Evolutionary conservation across 805 yeast species (phyloP), one percentile per base, ranked within the genome.

Genomic region (Candida peoriensis): DNA sequence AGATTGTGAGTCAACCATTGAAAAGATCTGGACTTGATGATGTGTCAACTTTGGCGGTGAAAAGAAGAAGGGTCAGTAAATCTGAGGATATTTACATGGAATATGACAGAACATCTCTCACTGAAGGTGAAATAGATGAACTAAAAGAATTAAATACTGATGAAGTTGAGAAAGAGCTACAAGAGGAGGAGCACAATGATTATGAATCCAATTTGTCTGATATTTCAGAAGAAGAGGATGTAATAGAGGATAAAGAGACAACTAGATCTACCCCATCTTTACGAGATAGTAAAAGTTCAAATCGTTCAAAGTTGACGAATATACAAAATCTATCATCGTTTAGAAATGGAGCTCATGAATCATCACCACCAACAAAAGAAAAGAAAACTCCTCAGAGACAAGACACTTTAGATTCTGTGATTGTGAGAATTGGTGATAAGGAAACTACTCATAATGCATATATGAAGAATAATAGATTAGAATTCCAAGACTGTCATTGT

Each of bases 351-450:
- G 24, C 17, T 8, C 4, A 12, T 19, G 17, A 19, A 13, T 13
- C 29, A 5, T 4, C 17, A 5, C 11, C 32, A 6, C 21, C 14
- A 12, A 13, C 29, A 15, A 24, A 20, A 13, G 15, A 20, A 2
- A n/a, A 14, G 3, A 13, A 22, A 10, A 17, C n/a, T 30, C 24
- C 22, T 9, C 14, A 14, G 20, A 32, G 20, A 10, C 38, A 38
- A 20, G 14, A 24, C 2, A 34, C 36, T 4, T 6, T 35, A 9
- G 40, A 40, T 5, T 17, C 30, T 11, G 44, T 52, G 8, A 41
- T 46, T 1, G 42, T 54, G 28, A 48, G 48, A 22, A 45, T 51
- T 17, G 58, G 46, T 23, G 57, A 48, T 19, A 29, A 47, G 12
- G 37, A 39, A 17, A 28, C 40, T 5, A 42, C 47, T 19, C 44